Conservation (phyloP, 139 green algal genomes). For the Chlorella sp. region DNA sequence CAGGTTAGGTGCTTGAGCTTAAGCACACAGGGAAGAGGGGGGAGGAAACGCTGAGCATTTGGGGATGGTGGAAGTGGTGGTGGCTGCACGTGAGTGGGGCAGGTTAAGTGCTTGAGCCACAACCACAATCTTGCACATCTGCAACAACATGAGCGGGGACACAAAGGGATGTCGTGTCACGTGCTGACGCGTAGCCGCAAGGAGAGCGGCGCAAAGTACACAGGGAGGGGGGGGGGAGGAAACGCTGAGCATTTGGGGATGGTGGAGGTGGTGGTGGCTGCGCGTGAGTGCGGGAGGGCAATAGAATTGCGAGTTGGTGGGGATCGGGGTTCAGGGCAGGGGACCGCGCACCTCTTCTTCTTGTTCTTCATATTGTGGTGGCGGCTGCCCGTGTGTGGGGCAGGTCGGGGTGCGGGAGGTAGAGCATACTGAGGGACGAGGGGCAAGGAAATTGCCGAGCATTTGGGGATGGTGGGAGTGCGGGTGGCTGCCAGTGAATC, state of each 20-base stretch:
- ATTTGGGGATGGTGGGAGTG: slow-evolving; percentile 60
- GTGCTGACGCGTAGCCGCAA: too few relatives aligned
- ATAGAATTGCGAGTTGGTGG: too few relatives aligned
- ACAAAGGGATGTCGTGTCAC: too few relatives aligned
- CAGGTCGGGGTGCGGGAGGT: too few relatives aligned
- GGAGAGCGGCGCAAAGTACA: too few relatives aligned
- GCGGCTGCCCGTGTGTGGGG: slow-evolving; percentile 32
- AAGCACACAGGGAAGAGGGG: too few relatives aligned
- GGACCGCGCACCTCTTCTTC: slow-evolving; percentile 64
- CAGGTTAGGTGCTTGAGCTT: too few relatives aligned
- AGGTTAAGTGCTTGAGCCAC: not conserved
- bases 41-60: slow-evolving; percentile 61
- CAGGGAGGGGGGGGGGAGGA: too few relatives aligned
- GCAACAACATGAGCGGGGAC: not conserved
- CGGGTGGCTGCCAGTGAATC: too few relatives aligned
- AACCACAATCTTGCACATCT: not conserved
- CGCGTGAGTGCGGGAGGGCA: slow-evolving; percentile 27
- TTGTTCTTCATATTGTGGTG: too few relatives aligned
- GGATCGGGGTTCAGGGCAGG: not conserved
- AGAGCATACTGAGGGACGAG: too few relatives aligned
- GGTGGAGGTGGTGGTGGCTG: slow-evolving; percentile 34
- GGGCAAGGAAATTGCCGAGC: too few relatives aligned
- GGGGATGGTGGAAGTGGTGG: slow-evolving; percentile 57
- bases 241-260: slow-evolving; percentile 67
- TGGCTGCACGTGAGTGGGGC: slow-evolving; percentile 33